phyloP scores from a whole-genome alignment of 768 basidiomycete species.

The Udeniomyces megalosporus region DNA sequence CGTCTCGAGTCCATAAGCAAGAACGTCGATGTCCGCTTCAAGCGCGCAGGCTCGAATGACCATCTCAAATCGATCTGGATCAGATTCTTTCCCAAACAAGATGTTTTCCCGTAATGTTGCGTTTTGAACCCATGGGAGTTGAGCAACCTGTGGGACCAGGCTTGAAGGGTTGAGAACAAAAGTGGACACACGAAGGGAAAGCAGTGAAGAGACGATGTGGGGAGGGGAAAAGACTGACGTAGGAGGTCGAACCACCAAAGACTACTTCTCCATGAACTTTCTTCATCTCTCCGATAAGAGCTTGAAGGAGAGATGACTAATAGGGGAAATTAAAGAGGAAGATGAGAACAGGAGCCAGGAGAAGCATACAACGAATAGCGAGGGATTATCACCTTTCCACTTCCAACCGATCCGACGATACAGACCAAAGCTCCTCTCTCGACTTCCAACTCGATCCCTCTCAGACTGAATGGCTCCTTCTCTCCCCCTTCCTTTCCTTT shows the following conservation, averaged over 20 bases:
- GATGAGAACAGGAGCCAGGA: neutral
- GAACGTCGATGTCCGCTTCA: neutral
- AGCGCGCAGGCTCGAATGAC: constrained; percentile 25
- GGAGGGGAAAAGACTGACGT: constrained; percentile 16
- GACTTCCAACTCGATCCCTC: constrained; percentile 34
- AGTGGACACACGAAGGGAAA: no score
- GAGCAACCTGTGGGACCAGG: constrained; percentile 18
- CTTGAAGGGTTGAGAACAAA: neutral
- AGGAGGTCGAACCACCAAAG: constrained; percentile 24
- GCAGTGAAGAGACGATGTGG: neutral
- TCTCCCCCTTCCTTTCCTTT: constrained; percentile 21
- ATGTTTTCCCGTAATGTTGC: constrained; percentile 37
- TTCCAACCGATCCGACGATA: constrained; percentile 26
- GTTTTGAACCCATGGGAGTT: constrained; percentile 29
- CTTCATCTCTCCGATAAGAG: constrained; percentile 26
- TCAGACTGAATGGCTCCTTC: constrained; percentile 37
- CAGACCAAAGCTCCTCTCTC: constrained; percentile 22
- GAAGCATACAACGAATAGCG: neutral
- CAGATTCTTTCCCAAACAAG: constrained; percentile 20
- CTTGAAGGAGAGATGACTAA: constrained; percentile 21
- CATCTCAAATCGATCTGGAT: constrained; percentile 16
- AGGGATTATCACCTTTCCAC: constrained; percentile 20
- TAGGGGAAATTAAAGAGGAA: neutral
- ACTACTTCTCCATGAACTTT: constrained; percentile 17
- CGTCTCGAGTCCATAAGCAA: constrained; percentile 22